A percentile compares a stretch with the other conserved stretches of the same genome.
phyloP scores from a whole-genome alignment of 2,329 filamentous ascomycete species.

The Colletotrichum musae region DNA sequence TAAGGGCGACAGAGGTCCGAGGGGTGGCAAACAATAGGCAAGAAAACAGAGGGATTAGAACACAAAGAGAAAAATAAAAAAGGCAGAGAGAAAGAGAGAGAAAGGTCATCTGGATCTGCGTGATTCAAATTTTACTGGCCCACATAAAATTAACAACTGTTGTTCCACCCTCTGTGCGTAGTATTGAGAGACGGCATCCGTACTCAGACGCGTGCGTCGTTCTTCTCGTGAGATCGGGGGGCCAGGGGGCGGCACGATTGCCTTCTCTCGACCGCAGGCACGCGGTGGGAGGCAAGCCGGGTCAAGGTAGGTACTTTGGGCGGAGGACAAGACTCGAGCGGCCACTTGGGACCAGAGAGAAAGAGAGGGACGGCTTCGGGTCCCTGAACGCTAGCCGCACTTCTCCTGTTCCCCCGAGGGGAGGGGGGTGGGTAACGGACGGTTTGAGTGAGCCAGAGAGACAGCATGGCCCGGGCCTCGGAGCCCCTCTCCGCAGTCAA shows the following conservation, averaged over 20 bases:
- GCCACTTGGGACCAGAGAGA: slow-evolving; percentile 8
- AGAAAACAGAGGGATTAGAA: not conserved
- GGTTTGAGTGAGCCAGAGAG: slow-evolving; percentile 7
- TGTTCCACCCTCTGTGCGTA: slow-evolving; percentile 19
- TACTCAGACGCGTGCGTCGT: not conserved
- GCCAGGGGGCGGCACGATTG: slow-evolving; percentile 5
- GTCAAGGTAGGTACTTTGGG: slow-evolving; percentile 24
- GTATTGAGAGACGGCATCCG: not conserved
- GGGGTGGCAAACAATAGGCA: too few relatives aligned
- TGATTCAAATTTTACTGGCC: slow-evolving; percentile 37
- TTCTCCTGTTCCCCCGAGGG: slow-evolving; percentile 16
- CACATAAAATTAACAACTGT: slow-evolving; percentile 22
- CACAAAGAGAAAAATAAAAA: slow-evolving; percentile 3
- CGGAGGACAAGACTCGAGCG: slow-evolving; percentile 17
- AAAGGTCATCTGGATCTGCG: slow-evolving; percentile 18
- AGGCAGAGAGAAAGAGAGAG: not conserved
- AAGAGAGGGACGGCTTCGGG: slow-evolving; percentile 3
- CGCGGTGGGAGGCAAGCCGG: slow-evolving; percentile 22
- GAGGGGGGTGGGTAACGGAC: slow-evolving; percentile 15
- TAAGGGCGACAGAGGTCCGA: not conserved
- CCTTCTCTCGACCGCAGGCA: not conserved
- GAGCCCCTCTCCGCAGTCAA: slow-evolving; percentile 38
- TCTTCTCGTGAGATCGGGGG: not conserved
- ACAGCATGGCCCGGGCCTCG: slow-evolving; percentile 22
- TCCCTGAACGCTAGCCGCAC: slow-evolving; percentile 30